A percentile compares a stretch with the other conserved stretches of the same genome.
Evolutionary conservation across 1,139 yeast genomes (phyloP).

Genomic region (Zygosaccharomyces sapae): DNA sequence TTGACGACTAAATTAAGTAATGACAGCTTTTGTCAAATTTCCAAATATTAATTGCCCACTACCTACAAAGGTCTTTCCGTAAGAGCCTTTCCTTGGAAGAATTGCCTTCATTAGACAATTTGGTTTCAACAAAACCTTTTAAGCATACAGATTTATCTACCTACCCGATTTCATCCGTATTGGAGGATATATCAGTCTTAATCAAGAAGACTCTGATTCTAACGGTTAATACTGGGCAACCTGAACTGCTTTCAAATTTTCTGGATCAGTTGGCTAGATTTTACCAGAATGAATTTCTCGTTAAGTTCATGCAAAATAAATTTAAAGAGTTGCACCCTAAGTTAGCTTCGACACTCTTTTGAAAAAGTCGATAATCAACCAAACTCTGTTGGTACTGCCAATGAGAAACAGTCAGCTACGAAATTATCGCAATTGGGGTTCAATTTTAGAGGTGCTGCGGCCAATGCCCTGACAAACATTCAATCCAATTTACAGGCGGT

Average conservation of each 20-base stretch:
- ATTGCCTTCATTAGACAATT: conserved; percentile 46
- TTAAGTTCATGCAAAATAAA: conserved; percentile 30
- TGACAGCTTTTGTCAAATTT: conserved; percentile 55
- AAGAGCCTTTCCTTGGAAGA: conserved; percentile 80
- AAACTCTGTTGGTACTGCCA: conserved; percentile 6
- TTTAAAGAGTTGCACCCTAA: conserved; percentile 29
- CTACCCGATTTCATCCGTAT: conserved; percentile 72
- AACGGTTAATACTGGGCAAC: conserved; percentile 34
- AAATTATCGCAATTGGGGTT: conserved; percentile 30
- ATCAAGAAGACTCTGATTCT: conserved; percentile 43
- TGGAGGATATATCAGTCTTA: conserved; percentile 79
- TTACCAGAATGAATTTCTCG: conserved; percentile 33
- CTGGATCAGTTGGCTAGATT: conserved; percentile 28
- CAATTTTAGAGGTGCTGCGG: conserved; percentile 34
- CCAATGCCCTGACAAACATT: conserved; percentile 32
- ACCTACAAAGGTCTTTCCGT: conserved; percentile 73
- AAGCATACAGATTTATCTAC: conserved; percentile 42
- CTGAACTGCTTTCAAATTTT: conserved; percentile 24
- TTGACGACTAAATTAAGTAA: conserved; percentile 55
- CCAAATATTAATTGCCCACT: conserved; percentile 60
- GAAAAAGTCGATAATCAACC: conserved; percentile 20
- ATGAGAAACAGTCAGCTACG: conserved; percentile 15
- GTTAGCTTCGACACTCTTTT: conserved; percentile 18
- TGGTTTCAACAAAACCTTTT: conserved; percentile 27
- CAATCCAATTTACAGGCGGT: conserved; percentile 35